Conservation (phyloP, 2,329 filamentous ascomycete genomes). For the Aspergillus sp. region DNA sequence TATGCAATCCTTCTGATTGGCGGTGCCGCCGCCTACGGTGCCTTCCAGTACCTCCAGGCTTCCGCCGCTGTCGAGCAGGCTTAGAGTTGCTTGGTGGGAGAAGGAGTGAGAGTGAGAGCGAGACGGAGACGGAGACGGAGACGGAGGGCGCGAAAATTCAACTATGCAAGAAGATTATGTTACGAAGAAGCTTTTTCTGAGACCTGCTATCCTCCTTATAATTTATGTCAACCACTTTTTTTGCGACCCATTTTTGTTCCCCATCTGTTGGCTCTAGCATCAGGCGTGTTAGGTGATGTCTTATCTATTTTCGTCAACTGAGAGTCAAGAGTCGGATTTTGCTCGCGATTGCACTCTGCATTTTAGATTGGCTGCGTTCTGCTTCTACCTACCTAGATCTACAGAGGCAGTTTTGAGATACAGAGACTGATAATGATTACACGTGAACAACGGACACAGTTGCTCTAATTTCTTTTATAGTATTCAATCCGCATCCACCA, state of each 20-base stretch:
- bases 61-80: conserved; percentile 32
- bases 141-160: conserved; percentile 1
- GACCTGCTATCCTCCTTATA: conserved; percentile 1
- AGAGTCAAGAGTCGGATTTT: conserved; percentile 1
- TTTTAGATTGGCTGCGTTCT: not conserved
- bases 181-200: conserved; percentile 10
- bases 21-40: conserved; percentile 75
- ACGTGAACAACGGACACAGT: not conserved
- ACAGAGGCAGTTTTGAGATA: not conserved
- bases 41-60: conserved; percentile 80
- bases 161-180: conserved; percentile 8
- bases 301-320: conserved; percentile 1
- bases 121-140: not conserved
- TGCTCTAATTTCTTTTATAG: not conserved
- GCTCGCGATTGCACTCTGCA: not conserved
- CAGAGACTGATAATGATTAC: not conserved
- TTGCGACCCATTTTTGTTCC: conserved; percentile 1
- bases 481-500: not conserved
- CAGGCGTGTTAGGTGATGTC: conserved; percentile 21
- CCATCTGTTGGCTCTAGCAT: conserved; percentile 14
- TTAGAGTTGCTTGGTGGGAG: conserved; percentile 20
- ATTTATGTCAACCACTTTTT: not conserved
- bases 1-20: conserved; percentile 82
- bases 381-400: not conserved
- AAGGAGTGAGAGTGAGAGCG: not conserved